Evolutionary conservation across 2,329 filamentous ascomycete species (phyloP).

Genomic region (Apiospora sp.): DNA sequence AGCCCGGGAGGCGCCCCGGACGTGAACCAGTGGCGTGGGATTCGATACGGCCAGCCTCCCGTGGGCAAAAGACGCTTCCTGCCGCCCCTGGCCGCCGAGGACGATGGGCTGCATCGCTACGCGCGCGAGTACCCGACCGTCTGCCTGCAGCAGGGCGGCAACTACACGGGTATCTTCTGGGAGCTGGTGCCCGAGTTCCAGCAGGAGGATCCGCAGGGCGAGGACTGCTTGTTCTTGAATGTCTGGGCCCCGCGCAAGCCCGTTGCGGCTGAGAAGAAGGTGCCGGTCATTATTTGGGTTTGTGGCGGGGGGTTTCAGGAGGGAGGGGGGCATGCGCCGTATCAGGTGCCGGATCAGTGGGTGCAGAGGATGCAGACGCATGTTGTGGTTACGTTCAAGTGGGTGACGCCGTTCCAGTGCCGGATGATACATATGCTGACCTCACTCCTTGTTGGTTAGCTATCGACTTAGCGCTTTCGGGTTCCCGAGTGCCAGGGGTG

Average conservation of each 20-base stretch:
- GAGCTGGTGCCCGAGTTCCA: slow-evolving; percentile 21
- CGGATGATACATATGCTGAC: background rate
- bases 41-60: slow-evolving; percentile 9
- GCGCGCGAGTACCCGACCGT: slow-evolving; percentile 8
- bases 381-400: slow-evolving; percentile 27
- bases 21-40: slow-evolving; percentile 8
- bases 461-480: slow-evolving; percentile 28
- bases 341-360: slow-evolving; percentile 29
- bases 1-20: background rate
- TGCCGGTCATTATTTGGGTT: slow-evolving; percentile 28
- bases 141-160: slow-evolving; percentile 17
- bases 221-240: slow-evolving; percentile 25
- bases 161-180: slow-evolving; percentile 11
- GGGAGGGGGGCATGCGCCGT: slow-evolving; percentile 24
- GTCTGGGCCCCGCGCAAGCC: slow-evolving; percentile 23
- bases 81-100: background rate
- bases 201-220: background rate
- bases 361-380: slow-evolving; percentile 26
- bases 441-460: background rate
- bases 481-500: slow-evolving; percentile 25
- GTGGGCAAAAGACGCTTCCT: background rate
- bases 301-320: slow-evolving; percentile 20
- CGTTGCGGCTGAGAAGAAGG: background rate
- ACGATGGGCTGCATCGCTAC: background rate
- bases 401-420: background rate